Base-by-base conservation (phyloP, 257 asterid species). In the Fraxinus americana region DNA sequence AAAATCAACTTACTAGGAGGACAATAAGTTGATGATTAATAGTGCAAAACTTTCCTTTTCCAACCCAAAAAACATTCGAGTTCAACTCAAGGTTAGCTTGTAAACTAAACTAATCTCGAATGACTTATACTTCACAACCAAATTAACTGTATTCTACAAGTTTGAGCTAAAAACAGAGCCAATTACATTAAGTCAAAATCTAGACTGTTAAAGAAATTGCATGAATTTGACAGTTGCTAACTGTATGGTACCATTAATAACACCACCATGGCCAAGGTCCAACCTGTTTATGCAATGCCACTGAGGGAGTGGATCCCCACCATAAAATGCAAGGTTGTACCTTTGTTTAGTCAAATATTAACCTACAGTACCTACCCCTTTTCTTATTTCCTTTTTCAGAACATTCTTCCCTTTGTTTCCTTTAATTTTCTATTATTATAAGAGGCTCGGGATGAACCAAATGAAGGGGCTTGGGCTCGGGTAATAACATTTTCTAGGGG, bases 261-360 rank as follows among this genome's bases (percentile, higher is more conserved):
- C 17, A 52, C 29, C 73, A 52, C 6, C 16, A 7, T 9, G 69
- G 19, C 13, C 68, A 72, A 77, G 50, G 19, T 70, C 21, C 19
- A 41, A 59, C 38, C 38, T 75, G 61, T 84, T 32, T 30, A 81
- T 75, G 66, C 82, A 75, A 78, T 77, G 72, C 70, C 43, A 45
- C 30, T 74, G 74, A 70, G 79, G 74, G 66, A 63, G 84, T 80
- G 82, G 80, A 77, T 83, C 78, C 82, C 82, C 80, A 77, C 67
- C 45, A 76, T 72, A 76, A 72, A 17, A 76, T 72, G 59, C 34
- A 52, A 0, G 17, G 66, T 65, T 63, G 25, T 4, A 59, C 41
- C 52, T 27, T 48, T 68, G 74, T 32, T 76, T 45, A 14, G 67
- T 54, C 57, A 69, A 77, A 69, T 74, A n/a, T 48, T 69, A 50